Base-by-base conservation (phyloP, 192 early-diverging fungal species). In the Fimicolochytrium jonesii region DNA sequence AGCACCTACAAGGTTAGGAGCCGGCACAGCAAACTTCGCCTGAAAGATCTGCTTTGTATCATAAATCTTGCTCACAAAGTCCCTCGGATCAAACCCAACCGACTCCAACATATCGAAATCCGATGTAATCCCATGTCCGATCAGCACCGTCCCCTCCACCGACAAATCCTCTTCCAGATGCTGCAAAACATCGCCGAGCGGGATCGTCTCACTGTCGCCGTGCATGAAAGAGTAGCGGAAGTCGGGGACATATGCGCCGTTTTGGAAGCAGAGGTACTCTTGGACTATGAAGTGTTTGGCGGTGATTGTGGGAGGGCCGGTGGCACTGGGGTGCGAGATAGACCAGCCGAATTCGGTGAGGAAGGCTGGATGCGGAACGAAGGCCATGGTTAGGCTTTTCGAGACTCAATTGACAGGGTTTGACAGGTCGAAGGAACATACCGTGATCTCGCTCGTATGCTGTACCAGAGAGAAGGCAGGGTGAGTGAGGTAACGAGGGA, bases 311-410 rank as follows among this genome's bases (percentile, higher is more conserved):
- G 11, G 6, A 7, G 7, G 9, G 46, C 9, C 11, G 23, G 25
- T 15, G 4, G 48, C 23, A 29, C 48, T 50, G 3, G 53, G 53
- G 4, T 33, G 13, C 33, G 15, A 55, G 15, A 55, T 33, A 13
- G 33, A 23, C 53, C 53, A 55, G 2, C 53, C 53, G 33, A 55
- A n/a, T 36, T 55, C 53, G n/a, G 34, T 36, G n/a, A 55, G 33
- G 18, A 34, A 36, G 35, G 15, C 46, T 48, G 46, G 9, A n/a
- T n/a, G n/a, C n/a, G n/a, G n/a, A n/a, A n/a, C n/a, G n/a, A n/a
- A n/a, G n/a, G n/a, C n/a, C n/a, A n/a, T n/a, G n/a, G n/a, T n/a
- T n/a, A n/a, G n/a, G n/a, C n/a, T n/a, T n/a, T n/a, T n/a, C n/a
- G n/a, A 10, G 22, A 48, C 23, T 6, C 46, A 25, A 18, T 23